Evolutionary conservation across 2,329 filamentous ascomycete genomes (phyloP).

Genomic region (Pyrenophora tritici-repentis): DNA sequence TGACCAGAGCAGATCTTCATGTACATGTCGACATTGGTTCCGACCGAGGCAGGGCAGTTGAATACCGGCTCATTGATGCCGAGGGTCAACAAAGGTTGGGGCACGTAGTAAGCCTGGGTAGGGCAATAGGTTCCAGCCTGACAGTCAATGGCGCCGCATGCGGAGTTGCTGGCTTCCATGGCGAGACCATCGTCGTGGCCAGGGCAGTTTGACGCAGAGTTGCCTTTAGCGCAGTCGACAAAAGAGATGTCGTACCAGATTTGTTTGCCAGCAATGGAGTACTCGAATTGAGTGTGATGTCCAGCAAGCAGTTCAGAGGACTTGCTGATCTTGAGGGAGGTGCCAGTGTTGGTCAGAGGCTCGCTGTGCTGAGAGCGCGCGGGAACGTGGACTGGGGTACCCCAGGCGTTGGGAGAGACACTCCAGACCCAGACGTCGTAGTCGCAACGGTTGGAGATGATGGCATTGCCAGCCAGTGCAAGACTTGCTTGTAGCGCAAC

Average conservation of each 20-base stretch:
- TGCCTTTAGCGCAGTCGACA: constrained; percentile 32
- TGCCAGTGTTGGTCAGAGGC: constrained; percentile 22
- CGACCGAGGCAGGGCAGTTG: constrained; percentile 16
- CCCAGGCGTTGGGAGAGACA: constrained; percentile 18
- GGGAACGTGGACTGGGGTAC: constrained; percentile 19
- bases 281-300: constrained; percentile 36
- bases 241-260: constrained; percentile 37
- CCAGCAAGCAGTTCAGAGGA: constrained; percentile 22
- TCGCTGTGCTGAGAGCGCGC: constrained; percentile 25
- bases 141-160: constrained; percentile 23
- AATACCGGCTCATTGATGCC: constrained; percentile 31
- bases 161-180: constrained; percentile 19
- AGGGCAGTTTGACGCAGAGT: constrained; percentile 26
- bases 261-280: constrained; percentile 21
- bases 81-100: constrained; percentile 24
- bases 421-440: constrained; percentile 37
- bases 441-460: constrained; percentile 31
- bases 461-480: constrained; percentile 26
- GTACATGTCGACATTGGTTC: constrained; percentile 24
- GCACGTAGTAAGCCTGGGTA: constrained; percentile 31
- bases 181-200: constrained; percentile 28
- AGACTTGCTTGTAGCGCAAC: constrained; percentile 23
- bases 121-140: constrained; percentile 29
- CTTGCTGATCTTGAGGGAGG: constrained; percentile 34
- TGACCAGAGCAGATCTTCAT: constrained; percentile 26